These are phyloP conservation scores for Phytophthora sansomeana DNA, from an alignment of 352 stramenopile species.

Conservation along the genomic window DNA sequence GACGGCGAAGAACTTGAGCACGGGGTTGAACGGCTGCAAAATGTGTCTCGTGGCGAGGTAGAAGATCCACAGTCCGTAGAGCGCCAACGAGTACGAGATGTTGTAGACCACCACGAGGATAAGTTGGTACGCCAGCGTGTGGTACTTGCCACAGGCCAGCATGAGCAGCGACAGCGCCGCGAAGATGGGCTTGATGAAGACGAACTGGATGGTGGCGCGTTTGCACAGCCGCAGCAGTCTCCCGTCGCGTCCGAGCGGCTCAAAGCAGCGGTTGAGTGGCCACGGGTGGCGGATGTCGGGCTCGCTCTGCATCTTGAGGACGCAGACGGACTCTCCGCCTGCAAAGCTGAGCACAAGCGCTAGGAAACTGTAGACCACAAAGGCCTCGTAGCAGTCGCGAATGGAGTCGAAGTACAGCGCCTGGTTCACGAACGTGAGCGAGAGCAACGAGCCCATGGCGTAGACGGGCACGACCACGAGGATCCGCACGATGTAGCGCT, in stretches of 20 bases:
- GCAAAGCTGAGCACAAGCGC: constrained; percentile 91
- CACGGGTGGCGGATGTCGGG: constrained; percentile 83
- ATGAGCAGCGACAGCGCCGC: constrained; percentile 87
- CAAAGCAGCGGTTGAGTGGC: constrained; percentile 78
- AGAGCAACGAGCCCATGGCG: constrained; percentile 82
- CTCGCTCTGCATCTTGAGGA: constrained; percentile 90
- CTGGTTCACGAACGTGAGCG: constrained; percentile 82
- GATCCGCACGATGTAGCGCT: constrained; percentile 92
- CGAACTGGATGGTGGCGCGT: constrained; percentile 92
- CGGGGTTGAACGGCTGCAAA: constrained; percentile 82
- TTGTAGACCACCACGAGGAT: constrained; percentile 92
- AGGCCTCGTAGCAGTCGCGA: constrained; percentile 93
- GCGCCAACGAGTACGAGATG: constrained; percentile 87
- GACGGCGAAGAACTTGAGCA: constrained; percentile 94
- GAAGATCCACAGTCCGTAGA: constrained; percentile 93
- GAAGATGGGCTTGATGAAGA: constrained; percentile 93
- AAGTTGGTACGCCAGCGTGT: constrained; percentile 83
- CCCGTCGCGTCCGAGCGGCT: constrained; percentile 81
- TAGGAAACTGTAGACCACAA: constrained; percentile 94
- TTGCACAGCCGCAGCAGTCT: constrained; percentile 89
- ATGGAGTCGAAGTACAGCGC: constrained; percentile 89
- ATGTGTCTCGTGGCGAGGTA: constrained; percentile 92
- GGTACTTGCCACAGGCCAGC: constrained; percentile 77
- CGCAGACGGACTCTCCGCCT: constrained; percentile 89
- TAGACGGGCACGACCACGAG: constrained; percentile 90